Evolutionary conservation across 2,329 filamentous ascomycete genomes (phyloP), one percentile per base, ranked within the genome.

Genomic region (Huntiella moniliformis): DNA sequence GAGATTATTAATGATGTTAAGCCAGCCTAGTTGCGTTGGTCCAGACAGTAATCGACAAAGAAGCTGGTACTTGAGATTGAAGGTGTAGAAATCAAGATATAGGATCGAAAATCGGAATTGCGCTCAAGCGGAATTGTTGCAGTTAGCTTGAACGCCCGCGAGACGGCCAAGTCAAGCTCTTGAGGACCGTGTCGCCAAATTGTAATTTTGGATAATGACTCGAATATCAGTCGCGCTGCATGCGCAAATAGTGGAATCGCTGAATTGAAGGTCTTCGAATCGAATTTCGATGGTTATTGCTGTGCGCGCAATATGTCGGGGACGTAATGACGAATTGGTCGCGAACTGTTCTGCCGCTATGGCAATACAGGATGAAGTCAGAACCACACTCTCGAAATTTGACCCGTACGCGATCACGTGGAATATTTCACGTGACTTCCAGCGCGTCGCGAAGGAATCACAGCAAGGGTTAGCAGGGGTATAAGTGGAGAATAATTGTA

Each of bases 371-470:
- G 40, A 36, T 31, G 41, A 44, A 49, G 41, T 33, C 44, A 38
- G 38, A 49, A 40, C 32, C 37, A 42, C 36, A 28, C 40, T 38
- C 36, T 47, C 32, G 32, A 44, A 50, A 50, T 46, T 50, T 46
- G 40, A 38, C 44, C 38, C 46, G 40, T 17, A 43, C 39, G 38
- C 34, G 33, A 31, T 44, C 48, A 50, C 38, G 39, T 50, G 48
- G 22, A 28, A 44, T 28, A 5, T 12, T 17, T 38, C 48, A 50
- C 48, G 40, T 50, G 36, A 13, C 3, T 13, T 3, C 6, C 18
- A 18, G 44, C 48, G 37, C 37, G 37, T 43, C 28, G 39, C 31
- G 44, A 18, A 4, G 8, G 40, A 17, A 12, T 41, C 1, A 7
- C 5, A 8, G 2, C 8, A 12, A 22, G 16, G 38, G 18, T 11